A percentile compares a stretch with the other conserved stretches of the same genome.
phyloP scores from a whole-genome alignment of 768 basidiomycete species.

The Phylloporus rhodoxanthus region DNA sequence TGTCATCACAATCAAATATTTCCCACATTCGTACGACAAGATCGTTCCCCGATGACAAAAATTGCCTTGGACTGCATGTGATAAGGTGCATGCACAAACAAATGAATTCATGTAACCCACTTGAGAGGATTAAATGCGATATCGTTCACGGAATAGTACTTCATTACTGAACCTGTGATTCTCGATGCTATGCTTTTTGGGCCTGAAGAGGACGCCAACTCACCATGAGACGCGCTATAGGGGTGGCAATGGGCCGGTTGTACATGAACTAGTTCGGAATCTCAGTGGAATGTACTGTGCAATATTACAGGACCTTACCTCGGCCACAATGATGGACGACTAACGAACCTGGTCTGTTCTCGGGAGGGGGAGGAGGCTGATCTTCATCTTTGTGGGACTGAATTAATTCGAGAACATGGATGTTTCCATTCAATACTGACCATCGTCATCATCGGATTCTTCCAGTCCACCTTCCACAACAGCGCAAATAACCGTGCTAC shows the following conservation, averaged over 20 bases:
- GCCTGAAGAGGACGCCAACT: neutral
- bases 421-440: constrained; percentile 13
- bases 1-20: constrained; percentile 19
- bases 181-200: neutral
- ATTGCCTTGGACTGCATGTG: constrained; percentile 30
- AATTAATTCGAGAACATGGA: constrained; percentile 11
- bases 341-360: constrained; percentile 45
- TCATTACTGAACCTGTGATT: constrained; percentile 22
- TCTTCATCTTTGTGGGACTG: constrained; percentile 2
- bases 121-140: constrained; percentile 48
- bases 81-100: constrained; percentile 1
- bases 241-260: constrained; percentile 17
- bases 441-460: constrained; percentile 27
- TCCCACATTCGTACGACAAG: constrained; percentile 40
- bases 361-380: constrained; percentile 33
- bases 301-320: constrained; percentile 11
- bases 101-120: constrained; percentile 25
- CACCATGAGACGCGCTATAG: constrained; percentile 17
- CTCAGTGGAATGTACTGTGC: neutral
- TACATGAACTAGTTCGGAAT: constrained; percentile 13
- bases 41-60: constrained; percentile 49
- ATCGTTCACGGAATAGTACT: constrained; percentile 52
- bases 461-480: constrained; percentile 41
- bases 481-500: constrained; percentile 40
- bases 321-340: constrained; percentile 35